A percentile compares a stretch with the other conserved stretches of the same genome.
phyloP scores from a whole-genome alignment of 495 filamentous ascomycete genomes.

The Xylaria flabelliformis region DNA sequence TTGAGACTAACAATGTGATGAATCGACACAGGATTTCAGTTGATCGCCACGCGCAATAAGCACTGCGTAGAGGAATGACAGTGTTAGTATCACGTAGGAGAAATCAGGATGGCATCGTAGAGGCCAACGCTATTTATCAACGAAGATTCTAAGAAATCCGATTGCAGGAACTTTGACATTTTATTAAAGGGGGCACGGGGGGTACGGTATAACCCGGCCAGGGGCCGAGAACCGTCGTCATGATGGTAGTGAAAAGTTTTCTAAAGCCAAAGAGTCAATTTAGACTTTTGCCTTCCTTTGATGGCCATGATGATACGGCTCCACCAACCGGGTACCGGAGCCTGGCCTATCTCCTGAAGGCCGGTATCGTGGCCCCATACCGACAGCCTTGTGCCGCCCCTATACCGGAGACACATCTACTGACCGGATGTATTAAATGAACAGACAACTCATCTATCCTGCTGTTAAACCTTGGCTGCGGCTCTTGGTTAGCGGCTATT shows the following conservation, averaged over 20 bases:
- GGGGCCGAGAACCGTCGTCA: conserved; percentile 23
- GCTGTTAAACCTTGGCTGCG: conserved; percentile 9
- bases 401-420: conserved; percentile 7
- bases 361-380: conserved; percentile 23
- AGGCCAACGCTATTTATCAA: conserved; percentile 26
- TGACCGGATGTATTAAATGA: conserved; percentile 1
- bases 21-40: background rate
- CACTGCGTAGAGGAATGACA: background rate
- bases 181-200: background rate
- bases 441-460: conserved; percentile 12
- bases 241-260: conserved; percentile 17
- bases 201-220: background rate
- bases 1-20: background rate
- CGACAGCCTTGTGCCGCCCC: conserved; percentile 25
- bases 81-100: background rate
- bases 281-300: conserved; percentile 10
- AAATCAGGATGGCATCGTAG: background rate
- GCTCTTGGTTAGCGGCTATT: conserved; percentile 1
- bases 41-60: background rate
- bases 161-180: background rate
- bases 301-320: conserved; percentile 13
- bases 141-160: background rate
- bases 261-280: background rate
- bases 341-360: background rate
- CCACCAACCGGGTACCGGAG: conserved; percentile 5